A percentile compares a stretch with the other conserved stretches of the same genome.
Evolutionary conservation across 2,329 filamentous ascomycete genomes (phyloP).

Genomic region (Stagonosporopsis tanaceti): DNA sequence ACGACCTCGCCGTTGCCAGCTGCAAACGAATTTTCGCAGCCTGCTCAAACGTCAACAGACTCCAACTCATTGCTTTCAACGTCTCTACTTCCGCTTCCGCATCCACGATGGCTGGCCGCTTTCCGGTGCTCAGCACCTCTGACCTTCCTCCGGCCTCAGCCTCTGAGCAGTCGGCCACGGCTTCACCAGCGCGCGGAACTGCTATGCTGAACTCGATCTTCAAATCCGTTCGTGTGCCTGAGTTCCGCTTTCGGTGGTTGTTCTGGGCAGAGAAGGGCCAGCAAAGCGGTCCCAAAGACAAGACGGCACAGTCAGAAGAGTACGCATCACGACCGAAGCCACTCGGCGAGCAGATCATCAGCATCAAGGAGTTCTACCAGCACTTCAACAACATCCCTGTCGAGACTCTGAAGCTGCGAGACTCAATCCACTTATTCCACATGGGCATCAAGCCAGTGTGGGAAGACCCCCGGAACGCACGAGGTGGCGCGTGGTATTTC

Average conservation of each 20-base stretch:
- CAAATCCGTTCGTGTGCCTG: conserved; percentile 57
- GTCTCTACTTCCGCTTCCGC: conserved; percentile 9
- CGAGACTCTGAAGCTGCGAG: conserved; percentile 73
- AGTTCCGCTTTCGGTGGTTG: conserved; percentile 61
- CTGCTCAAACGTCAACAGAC: conserved; percentile 20
- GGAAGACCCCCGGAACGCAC: conserved; percentile 85
- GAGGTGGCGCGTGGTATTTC: conserved; percentile 92
- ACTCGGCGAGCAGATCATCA: conserved; percentile 53
- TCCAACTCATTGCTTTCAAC: conserved; percentile 24
- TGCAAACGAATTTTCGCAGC: conserved; percentile 32
- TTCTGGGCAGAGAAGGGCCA: conserved; percentile 60
- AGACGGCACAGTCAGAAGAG: conserved; percentile 34
- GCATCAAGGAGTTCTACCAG: conserved; percentile 59
- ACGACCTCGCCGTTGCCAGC: conserved; percentile 32
- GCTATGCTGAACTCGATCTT: conserved; percentile 68
- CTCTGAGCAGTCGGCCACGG: conserved; percentile 66
- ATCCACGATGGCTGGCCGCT: conserved; percentile 42
- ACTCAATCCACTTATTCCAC: conserved; percentile 79
- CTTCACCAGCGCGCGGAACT: conserved; percentile 77
- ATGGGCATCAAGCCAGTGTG: conserved; percentile 82
- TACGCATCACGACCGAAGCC: conserved; percentile 59
- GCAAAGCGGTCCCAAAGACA: conserved; percentile 36
- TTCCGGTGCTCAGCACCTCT: conserved; percentile 48
- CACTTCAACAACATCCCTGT: conserved; percentile 76
- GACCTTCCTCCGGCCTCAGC: conserved; percentile 68